Base-by-base conservation (phyloP, 2,329 filamentous ascomycete species). In the Penicillium sp. region DNA sequence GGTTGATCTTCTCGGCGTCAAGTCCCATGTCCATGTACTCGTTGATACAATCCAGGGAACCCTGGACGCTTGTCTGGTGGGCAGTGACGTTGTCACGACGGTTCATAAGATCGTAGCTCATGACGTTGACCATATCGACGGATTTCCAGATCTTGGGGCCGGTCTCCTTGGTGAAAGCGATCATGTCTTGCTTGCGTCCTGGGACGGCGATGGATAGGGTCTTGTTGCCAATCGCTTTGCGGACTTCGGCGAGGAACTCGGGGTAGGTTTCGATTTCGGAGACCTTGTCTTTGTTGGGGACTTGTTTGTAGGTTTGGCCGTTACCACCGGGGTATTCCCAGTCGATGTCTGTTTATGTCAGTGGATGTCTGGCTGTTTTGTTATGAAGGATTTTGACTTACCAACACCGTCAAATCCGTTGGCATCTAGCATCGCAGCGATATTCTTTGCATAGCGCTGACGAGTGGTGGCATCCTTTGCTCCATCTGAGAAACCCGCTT, bases 81-180 rank as follows among this genome's bases (percentile, higher is more conserved):
- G 76, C 80, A 3, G 88, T 89, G 10, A 77, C 68, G 44, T 73
- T 84, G 73, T 90, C 84, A 33, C 89, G 84, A 33, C 88, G 66
- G 74, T 90, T 90, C 82, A 89, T 87, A 48, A 91, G 69, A 67
- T 91, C 88, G 69, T 90, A 90, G 1, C 83, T 81, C 87, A 90
- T 90, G 61, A 90, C 66, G 64, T 90, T 90, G 66, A 90, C 78
- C 66, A 86, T 87, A 68, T 90, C 86, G 19, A 90, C 81, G 1
- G 79, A 77, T 13, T 75, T 68, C 76, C 82, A 84, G 62, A 90
- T 88, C 55, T 78, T 74, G 1, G 85, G 84, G 0, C 85, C 78
- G 8, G 83, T 83, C 24, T 80, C 71, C 5, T 75, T 59, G 0
- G 81, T 87, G 68, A 84, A 90, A n/a, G 85, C 87, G 4, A 90